Percentiles rank a stretch among this genome's conserved stretches.
Evolutionary conservation across 73 alveolate species (phyloP).

Genomic region (Paramecium octaurelia): DNA sequence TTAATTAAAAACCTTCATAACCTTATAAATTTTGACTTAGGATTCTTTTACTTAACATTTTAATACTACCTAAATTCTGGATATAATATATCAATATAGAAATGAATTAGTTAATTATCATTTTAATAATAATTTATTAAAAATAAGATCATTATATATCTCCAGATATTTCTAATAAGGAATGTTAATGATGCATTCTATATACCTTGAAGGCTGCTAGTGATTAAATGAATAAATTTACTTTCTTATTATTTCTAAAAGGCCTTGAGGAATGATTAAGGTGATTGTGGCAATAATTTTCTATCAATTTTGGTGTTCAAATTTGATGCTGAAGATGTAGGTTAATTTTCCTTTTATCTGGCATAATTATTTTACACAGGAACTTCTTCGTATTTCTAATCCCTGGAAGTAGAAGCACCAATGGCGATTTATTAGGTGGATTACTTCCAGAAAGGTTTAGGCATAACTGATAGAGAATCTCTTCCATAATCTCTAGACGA

Average conservation of each 20-base stretch:
- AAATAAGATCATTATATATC: neutral
- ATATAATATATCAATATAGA: no score
- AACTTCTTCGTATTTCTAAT: neutral
- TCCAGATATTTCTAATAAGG: constrained; percentile 37
- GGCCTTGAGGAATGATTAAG: constrained; percentile 58
- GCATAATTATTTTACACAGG: neutral
- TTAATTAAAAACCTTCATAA: no score
- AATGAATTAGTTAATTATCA: neutral
- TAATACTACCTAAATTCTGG: no score
- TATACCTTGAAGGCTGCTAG: constrained; percentile 16
- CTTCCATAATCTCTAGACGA: constrained; percentile 52
- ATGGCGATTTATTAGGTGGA: neutral
- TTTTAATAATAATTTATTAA: neutral
- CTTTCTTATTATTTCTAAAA: constrained; percentile 49
- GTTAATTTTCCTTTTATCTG: constrained; percentile 36
- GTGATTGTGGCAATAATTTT: constrained; percentile 59
- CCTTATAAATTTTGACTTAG: no score
- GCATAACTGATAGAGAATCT: neutral
- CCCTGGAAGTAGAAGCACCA: constrained; percentile 10
- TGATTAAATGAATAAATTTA: neutral
- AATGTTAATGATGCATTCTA: constrained; percentile 15
- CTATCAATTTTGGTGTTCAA: constrained; percentile 31
- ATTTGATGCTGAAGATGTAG: neutral
- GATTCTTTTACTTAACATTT: no score
- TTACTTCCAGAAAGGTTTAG: constrained; percentile 31